phyloP scores from a whole-genome alignment of 331 rosid genomes.

The Dryas integrifolia region DNA sequence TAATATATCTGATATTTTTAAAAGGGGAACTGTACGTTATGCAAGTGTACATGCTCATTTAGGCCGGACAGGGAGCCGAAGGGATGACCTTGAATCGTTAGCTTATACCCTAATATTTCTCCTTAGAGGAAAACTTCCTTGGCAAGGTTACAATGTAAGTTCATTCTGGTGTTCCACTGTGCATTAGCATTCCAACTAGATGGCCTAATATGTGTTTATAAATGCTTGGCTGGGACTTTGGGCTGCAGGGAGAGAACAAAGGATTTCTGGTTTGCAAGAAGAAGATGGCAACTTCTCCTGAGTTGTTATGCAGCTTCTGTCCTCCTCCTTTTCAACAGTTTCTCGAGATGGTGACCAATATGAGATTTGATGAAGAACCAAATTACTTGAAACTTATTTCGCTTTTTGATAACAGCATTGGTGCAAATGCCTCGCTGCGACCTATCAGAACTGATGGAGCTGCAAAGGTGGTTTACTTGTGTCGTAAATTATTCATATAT shows the following conservation, averaged over 20 bases:
- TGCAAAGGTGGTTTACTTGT: constrained; percentile 26
- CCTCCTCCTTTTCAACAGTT: constrained; percentile 38
- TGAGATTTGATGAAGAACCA: constrained; percentile 43
- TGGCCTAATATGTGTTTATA: not conserved
- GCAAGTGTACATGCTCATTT: constrained; percentile 45
- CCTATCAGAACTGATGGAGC: constrained; percentile 42
- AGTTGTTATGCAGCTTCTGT: constrained; percentile 34
- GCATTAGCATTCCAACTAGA: constrained; percentile 9
- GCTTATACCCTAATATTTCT: constrained; percentile 41
- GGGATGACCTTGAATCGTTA: constrained; percentile 42
- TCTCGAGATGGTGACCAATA: constrained; percentile 41
- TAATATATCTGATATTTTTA: not conserved
- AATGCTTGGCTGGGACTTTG: constrained; percentile 5
- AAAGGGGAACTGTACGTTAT: constrained; percentile 43
- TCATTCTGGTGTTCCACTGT: constrained; percentile 1
- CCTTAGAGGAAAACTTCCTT: constrained; percentile 44
- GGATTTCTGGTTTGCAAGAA: constrained; percentile 44
- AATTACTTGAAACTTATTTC: constrained; percentile 35
- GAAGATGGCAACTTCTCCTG: constrained; percentile 43
- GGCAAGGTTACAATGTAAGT: constrained; percentile 45
- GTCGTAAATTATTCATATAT: not conserved
- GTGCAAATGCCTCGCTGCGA: constrained; percentile 30
- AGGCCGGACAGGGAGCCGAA: constrained; percentile 45
- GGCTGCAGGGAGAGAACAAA: constrained; percentile 39
- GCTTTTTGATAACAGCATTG: constrained; percentile 32